Evolutionary conservation across 1,139 yeast species (phyloP).

Genomic region (Zygoascus sp.): DNA sequence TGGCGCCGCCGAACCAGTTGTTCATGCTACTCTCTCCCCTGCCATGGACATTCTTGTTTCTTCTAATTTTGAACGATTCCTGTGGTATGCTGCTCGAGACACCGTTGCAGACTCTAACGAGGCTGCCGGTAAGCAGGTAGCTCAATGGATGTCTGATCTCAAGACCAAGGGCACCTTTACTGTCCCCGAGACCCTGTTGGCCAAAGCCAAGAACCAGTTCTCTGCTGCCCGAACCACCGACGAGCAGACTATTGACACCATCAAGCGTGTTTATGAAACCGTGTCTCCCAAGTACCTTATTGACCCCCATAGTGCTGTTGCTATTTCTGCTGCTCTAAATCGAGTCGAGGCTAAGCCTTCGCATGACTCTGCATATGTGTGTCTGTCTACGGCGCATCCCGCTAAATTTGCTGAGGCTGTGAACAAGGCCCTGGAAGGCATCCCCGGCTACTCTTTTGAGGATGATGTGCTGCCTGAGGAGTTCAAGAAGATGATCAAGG

Average conservation of each 20-base stretch:
- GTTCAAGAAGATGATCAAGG: conserved; percentile 62
- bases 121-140: conserved; percentile 71
- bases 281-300: conserved; percentile 70
- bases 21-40: conserved; percentile 88
- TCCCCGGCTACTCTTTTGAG: conserved; percentile 77
- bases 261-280: conserved; percentile 58
- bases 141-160: conserved; percentile 73
- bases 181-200: conserved; percentile 62
- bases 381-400: conserved; percentile 96
- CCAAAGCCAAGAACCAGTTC: conserved; percentile 63
- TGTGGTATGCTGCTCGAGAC: conserved; percentile 88
- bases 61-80: conserved; percentile 89
- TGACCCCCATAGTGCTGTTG: conserved; percentile 97
- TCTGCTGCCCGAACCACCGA: conserved; percentile 78
- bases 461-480: conserved; percentile 85
- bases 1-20: conserved; percentile 49
- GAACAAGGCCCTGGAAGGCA: conserved; percentile 62
- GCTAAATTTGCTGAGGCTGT: conserved; percentile 98
- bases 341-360: conserved; percentile 47
- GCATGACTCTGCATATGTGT: conserved; percentile 53
- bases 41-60: conserved; percentile 98
- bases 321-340: conserved; percentile 71
- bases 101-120: conserved; percentile 52
- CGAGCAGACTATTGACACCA: conserved; percentile 69
- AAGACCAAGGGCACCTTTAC: conserved; percentile 70